A percentile compares a stretch with the other conserved stretches of the same genome.
Evolutionary conservation across 2,329 filamentous ascomycete genomes (phyloP).

Genomic region (Huntiella bhutanensis): DNA sequence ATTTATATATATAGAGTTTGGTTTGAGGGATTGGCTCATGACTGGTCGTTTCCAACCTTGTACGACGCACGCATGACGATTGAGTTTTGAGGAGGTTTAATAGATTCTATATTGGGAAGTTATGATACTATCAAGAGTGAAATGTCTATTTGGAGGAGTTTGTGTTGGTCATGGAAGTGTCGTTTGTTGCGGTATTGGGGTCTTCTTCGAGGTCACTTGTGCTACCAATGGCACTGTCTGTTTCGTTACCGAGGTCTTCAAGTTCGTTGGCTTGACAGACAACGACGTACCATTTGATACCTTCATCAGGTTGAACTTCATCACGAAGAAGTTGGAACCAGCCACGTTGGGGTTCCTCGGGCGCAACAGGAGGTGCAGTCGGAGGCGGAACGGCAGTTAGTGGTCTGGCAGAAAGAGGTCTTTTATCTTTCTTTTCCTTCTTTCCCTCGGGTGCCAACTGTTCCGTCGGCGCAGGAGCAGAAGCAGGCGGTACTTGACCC

Average conservation of each 20-base stretch:
- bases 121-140: too few relatives aligned
- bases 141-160: background rate
- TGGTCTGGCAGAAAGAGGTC: too few relatives aligned
- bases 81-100: background rate
- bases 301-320: constrained; percentile 33
- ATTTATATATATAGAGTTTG: too few relatives aligned
- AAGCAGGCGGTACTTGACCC: constrained; percentile 3
- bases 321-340: constrained; percentile 41
- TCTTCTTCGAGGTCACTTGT: constrained; percentile 13
- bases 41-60: too few relatives aligned
- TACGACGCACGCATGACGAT: background rate
- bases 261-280: constrained; percentile 40
- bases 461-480: background rate
- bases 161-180: background rate
- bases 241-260: constrained; percentile 26
- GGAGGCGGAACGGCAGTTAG: too few relatives aligned
- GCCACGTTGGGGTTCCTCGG: constrained; percentile 12
- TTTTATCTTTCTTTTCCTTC: background rate
- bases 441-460: background rate
- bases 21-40: too few relatives aligned
- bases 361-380: constrained; percentile 2
- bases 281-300: constrained; percentile 44
- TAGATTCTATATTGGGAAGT: background rate
- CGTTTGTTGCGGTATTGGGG: constrained; percentile 14
- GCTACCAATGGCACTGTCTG: constrained; percentile 16